Evolutionary conservation across 2,329 filamentous ascomycete genomes (phyloP).

Genomic region (Pestalotiopsis sp.): DNA sequence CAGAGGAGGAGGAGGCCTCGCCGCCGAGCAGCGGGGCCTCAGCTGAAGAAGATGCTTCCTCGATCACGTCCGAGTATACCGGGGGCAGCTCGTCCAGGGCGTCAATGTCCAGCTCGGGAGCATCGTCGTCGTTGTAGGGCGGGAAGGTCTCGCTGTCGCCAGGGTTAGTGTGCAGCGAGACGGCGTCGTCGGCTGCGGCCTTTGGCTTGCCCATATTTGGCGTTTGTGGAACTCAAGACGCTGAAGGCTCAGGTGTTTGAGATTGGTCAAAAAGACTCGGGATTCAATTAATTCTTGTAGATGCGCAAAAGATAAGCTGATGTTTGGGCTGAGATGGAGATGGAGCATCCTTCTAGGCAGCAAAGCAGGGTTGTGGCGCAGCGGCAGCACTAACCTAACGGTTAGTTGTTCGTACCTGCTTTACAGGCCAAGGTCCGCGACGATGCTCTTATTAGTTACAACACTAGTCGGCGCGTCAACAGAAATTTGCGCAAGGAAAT

Average conservation of each 20-base stretch:
- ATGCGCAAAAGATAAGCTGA: too few relatives aligned
- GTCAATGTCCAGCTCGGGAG: conserved; percentile 28
- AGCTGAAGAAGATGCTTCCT: not conserved
- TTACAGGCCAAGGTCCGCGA: too few relatives aligned
- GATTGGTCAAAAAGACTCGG: not conserved
- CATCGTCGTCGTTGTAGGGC: conserved; percentile 25
- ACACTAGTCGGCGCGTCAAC: too few relatives aligned
- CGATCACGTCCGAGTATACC: conserved; percentile 28
- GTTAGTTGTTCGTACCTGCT: too few relatives aligned
- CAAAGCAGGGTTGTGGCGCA: too few relatives aligned
- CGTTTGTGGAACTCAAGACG: not conserved
- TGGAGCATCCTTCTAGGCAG: too few relatives aligned
- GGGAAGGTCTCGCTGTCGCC: conserved; percentile 21
- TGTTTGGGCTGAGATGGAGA: too few relatives aligned
- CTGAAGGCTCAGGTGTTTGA: not conserved
- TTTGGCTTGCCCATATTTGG: conserved; percentile 29
- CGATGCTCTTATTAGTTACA: too few relatives aligned
- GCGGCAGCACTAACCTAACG: too few relatives aligned
- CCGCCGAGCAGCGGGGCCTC: conserved; percentile 9
- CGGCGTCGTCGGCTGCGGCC: conserved; percentile 20
- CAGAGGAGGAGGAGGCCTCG: not conserved
- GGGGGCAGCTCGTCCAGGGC: conserved; percentile 31
- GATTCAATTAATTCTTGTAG: not conserved
- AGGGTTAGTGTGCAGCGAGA: conserved; percentile 30
- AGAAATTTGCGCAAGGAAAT: too few relatives aligned